Percentiles rank a stretch among this genome's conserved stretches.
Evolutionary conservation across 2,329 filamentous ascomycete species (phyloP).

Genomic region (Penicillium expansum): DNA sequence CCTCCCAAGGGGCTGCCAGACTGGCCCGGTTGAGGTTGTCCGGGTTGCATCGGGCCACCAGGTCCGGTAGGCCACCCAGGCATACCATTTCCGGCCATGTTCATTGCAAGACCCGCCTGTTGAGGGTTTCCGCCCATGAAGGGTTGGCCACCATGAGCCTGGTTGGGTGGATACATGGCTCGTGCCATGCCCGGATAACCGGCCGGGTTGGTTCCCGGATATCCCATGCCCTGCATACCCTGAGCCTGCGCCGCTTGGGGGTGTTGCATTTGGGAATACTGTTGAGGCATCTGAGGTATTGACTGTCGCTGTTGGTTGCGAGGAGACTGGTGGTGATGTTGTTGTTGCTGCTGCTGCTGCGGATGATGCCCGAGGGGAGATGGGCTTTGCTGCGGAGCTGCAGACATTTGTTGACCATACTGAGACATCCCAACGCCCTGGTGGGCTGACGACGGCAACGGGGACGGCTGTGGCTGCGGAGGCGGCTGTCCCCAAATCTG

Average conservation of each 20-base stretch:
- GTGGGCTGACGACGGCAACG: slow-evolving; percentile 42
- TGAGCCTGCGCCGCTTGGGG: slow-evolving; percentile 32
- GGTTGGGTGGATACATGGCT: slow-evolving; percentile 39
- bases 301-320: slow-evolving; percentile 39
- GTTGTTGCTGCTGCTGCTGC: slow-evolving; percentile 33
- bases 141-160: slow-evolving; percentile 34
- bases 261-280: slow-evolving; percentile 37
- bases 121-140: slow-evolving; percentile 37
- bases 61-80: slow-evolving; percentile 38
- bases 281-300: slow-evolving; percentile 38
- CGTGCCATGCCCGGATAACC: slow-evolving; percentile 38
- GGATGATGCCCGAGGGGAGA: slow-evolving; percentile 35
- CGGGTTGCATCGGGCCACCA: slow-evolving; percentile 37
- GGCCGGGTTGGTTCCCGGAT: slow-evolving; percentile 32
- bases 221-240: slow-evolving; percentile 32
- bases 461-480: slow-evolving; percentile 63
- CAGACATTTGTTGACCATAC: slow-evolving; percentile 41
- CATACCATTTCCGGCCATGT: slow-evolving; percentile 37
- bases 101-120: slow-evolving; percentile 37
- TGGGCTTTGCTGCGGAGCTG: slow-evolving; percentile 37
- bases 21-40: slow-evolving; percentile 39
- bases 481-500: slow-evolving; percentile 66
- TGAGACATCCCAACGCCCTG: slow-evolving; percentile 44
- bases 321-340: slow-evolving; percentile 44
- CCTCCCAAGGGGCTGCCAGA: slow-evolving; percentile 38